Percentiles rank a stretch among this genome's conserved stretches.
Conservation (phyloP, 306 rosid species). For the Ormosia emarginata region DNA sequence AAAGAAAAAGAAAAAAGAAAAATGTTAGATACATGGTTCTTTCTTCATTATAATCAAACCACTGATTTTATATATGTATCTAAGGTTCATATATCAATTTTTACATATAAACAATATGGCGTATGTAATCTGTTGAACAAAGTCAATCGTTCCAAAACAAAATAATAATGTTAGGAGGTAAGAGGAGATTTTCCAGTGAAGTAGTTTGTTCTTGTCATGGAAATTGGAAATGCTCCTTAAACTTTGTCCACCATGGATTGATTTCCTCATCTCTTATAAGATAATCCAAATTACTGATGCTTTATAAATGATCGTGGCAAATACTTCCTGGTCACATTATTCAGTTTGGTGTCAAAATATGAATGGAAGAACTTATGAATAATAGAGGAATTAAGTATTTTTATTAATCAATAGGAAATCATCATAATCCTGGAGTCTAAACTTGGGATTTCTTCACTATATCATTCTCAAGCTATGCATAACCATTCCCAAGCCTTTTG, state of each 20-base stretch:
- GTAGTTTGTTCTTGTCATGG: constrained; percentile 19
- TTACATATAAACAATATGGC: not conserved
- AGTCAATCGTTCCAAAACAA: constrained; percentile 19
- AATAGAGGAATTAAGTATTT: not conserved
- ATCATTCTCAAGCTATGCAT: constrained; percentile 62
- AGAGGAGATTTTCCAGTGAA: constrained; percentile 12
- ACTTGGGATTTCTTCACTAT: constrained; percentile 24
- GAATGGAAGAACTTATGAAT: constrained; percentile 7
- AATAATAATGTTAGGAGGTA: constrained; percentile 12
- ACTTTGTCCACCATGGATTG: constrained; percentile 12
- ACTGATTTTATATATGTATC: not conserved
- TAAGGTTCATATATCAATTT: not conserved
- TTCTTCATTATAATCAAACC: constrained; percentile 19
- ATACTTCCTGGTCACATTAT: constrained; percentile 13
- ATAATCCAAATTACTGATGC: constrained; percentile 28
- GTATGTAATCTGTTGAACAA: constrained; percentile 1
- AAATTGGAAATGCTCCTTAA: constrained; percentile 12
- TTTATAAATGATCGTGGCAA: constrained; percentile 17
- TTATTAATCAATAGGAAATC: constrained; percentile 22
- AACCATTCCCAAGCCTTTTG: constrained; percentile 61
- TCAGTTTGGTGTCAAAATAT: constrained; percentile 22
- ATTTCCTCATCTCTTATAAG: constrained; percentile 21
- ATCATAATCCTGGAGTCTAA: constrained; percentile 5
- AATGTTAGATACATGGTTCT: not conserved
- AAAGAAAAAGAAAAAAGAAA: constrained; percentile 8